Percentiles rank a stretch among this genome's conserved stretches.
These are phyloP conservation scores for Taxillus chinensis DNA, from an alignment of 164 flowering plant species.

Conservation along the genomic window DNA sequence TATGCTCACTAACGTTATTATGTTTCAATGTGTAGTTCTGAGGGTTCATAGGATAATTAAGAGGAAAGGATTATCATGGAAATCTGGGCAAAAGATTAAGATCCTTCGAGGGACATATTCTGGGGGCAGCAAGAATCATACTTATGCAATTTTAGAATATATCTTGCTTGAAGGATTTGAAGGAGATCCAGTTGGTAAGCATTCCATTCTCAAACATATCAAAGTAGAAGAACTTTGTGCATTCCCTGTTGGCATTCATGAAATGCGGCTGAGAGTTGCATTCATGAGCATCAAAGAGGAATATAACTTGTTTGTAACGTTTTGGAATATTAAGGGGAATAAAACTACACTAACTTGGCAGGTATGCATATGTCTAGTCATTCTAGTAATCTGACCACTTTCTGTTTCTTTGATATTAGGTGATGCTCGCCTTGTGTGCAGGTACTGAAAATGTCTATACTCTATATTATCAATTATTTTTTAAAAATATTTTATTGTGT, in stretches of 20 bases:
- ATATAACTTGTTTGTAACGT: too few relatives aligned
- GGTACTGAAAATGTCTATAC: slow-evolving; percentile 24
- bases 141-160: slow-evolving; percentile 64
- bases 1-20: neutral
- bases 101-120: slow-evolving; percentile 54
- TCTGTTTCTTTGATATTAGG: slow-evolving; percentile 25
- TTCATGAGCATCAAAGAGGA: too few relatives aligned
- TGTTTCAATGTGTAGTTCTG: slow-evolving; percentile 29
- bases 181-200: slow-evolving; percentile 74
- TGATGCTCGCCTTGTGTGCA: slow-evolving; percentile 65
- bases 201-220: neutral
- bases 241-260: too few relatives aligned
- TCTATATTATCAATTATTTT: neutral
- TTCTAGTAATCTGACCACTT: too few relatives aligned
- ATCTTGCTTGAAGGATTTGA: slow-evolving; percentile 60
- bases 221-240: neutral
- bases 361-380: too few relatives aligned
- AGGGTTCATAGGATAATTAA: slow-evolving; percentile 43
- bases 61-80: slow-evolving; percentile 58
- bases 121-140: slow-evolving; percentile 37
- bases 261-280: too few relatives aligned
- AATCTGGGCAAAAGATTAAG: slow-evolving; percentile 50
- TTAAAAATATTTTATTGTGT: too few relatives aligned
- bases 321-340: too few relatives aligned
- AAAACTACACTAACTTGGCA: too few relatives aligned